A percentile compares a stretch with the other conserved stretches of the same genome.
These are phyloP conservation scores for Populus euphratica DNA, from an alignment of 345 rosid genomes.

Conservation along the genomic window DNA sequence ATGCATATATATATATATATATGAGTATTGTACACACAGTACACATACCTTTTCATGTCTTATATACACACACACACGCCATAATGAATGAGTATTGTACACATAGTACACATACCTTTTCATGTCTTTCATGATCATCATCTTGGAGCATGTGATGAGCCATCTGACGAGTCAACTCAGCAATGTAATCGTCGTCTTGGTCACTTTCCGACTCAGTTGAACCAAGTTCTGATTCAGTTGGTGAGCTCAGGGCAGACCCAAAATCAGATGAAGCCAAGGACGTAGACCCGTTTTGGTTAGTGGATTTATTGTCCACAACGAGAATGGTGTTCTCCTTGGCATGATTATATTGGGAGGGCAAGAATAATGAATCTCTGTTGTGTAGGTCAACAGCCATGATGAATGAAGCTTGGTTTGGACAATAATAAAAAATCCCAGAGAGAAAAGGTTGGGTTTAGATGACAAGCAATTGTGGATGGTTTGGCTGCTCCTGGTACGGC, in stretches of 20 bases:
- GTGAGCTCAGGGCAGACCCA: slow-evolving; percentile 24
- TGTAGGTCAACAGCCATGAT: slow-evolving; percentile 50
- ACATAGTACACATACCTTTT: neutral
- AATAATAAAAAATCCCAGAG: neutral
- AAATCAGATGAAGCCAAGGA: slow-evolving; percentile 25
- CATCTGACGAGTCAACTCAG: slow-evolving; percentile 81
- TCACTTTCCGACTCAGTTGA: slow-evolving; percentile 36
- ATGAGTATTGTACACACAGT: neutral
- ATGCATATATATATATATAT: neutral
- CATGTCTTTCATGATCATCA: slow-evolving; percentile 23
- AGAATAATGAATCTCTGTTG: slow-evolving; percentile 24
- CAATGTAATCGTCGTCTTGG: slow-evolving; percentile 50
- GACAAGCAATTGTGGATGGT: slow-evolving; percentile 14
- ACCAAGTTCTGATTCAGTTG: slow-evolving; percentile 29
- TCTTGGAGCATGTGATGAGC: slow-evolving; percentile 63
- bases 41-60: neutral
- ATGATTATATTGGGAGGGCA: slow-evolving; percentile 14
- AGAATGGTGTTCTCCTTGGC: neutral
- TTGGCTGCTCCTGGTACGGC: too few relatives aligned
- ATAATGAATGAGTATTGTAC: neutral
- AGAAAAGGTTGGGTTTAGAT: slow-evolving; percentile 3
- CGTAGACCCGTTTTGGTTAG: slow-evolving; percentile 11
- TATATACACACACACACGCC: too few relatives aligned
- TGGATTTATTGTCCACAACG: slow-evolving; percentile 6
- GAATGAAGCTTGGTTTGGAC: slow-evolving; percentile 12